Percentiles rank a stretch among this genome's conserved stretches.
Conservation (phyloP, 441 rosid species). For the Gossypium trilobum region DNA sequence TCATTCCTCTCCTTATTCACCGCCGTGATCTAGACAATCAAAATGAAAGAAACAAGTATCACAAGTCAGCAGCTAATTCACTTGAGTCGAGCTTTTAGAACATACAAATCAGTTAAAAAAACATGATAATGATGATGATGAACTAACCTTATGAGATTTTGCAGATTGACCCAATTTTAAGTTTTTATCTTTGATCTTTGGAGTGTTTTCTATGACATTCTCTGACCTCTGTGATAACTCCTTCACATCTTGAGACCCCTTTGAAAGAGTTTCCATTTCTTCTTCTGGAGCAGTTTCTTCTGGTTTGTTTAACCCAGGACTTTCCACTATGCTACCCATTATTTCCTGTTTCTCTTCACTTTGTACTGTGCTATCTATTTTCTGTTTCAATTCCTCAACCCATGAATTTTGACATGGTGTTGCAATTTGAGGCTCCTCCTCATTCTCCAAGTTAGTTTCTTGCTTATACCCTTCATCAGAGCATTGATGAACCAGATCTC, state of each 20-base stretch:
- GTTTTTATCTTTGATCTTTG: constrained; percentile 26
- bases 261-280: constrained; percentile 25
- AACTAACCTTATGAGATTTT: constrained; percentile 49
- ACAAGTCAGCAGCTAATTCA: constrained; percentile 1
- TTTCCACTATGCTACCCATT: constrained; percentile 3
- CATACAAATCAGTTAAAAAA: constrained; percentile 3
- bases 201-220: constrained; percentile 21
- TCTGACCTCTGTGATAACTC: constrained; percentile 23
- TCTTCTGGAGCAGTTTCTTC: constrained; percentile 31
- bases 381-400: constrained; percentile 27
- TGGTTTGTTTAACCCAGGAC: constrained; percentile 13
- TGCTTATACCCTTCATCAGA: constrained; percentile 35
- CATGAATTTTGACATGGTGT: constrained; percentile 24
- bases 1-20: constrained; percentile 33
- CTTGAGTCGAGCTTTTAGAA: background rate
- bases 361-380: constrained; percentile 17
- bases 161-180: constrained; percentile 26
- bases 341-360: constrained; percentile 25
- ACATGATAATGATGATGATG: background rate
- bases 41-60: background rate
- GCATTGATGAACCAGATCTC: constrained; percentile 28
- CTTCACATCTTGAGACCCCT: constrained; percentile 17
- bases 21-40: constrained; percentile 34
- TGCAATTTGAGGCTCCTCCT: constrained; percentile 26
- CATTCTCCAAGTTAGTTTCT: constrained; percentile 28